Conservation (phyloP, 176 grass and related monocot genomes). For the Cocos nucifera region DNA sequence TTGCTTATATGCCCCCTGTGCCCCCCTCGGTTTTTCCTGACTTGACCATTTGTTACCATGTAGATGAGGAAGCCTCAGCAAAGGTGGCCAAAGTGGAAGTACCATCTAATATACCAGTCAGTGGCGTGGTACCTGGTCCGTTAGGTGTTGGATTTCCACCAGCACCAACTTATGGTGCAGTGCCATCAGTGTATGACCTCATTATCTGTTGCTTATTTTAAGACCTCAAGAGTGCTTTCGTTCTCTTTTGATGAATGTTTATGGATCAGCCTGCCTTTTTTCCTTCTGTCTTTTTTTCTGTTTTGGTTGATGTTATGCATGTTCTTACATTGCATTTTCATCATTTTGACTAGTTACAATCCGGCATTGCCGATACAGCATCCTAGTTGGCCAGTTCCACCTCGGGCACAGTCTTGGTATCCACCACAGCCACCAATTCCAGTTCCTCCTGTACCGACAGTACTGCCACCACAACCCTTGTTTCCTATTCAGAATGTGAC, state of each 20-base stretch:
- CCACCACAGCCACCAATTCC: constrained; percentile 41
- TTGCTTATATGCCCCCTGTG: too few species aligned
- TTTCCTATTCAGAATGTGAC: constrained; percentile 90
- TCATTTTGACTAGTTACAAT: constrained; percentile 60
- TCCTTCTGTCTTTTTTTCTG: not conserved
- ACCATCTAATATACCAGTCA: constrained; percentile 35
- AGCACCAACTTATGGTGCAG: constrained; percentile 45
- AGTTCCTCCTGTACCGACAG: constrained; percentile 32
- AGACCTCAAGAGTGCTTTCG: too few species aligned
- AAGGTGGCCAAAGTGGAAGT: constrained; percentile 77
- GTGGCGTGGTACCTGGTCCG: constrained; percentile 40
- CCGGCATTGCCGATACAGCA: constrained; percentile 46
- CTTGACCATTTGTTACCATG: constrained; percentile 4
- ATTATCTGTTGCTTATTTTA: not conserved
- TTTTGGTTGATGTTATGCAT: not conserved
- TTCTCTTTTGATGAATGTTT: too few species aligned
- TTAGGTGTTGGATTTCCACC: constrained; percentile 52
- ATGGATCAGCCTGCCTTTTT: not conserved
- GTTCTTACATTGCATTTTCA: constrained; percentile 5
- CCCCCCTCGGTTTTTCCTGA: too few species aligned
- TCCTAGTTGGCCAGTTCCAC: constrained; percentile 47
- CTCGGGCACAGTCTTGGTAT: constrained; percentile 56
- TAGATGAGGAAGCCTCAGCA: constrained; percentile 73
- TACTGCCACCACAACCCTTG: constrained; percentile 43
- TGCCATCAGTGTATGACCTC: constrained; percentile 60